A percentile compares a stretch with the other conserved stretches of the same genome.
phyloP scores from a whole-genome alignment of 169 alveolate genomes.

The Plasmodium sp. region DNA sequence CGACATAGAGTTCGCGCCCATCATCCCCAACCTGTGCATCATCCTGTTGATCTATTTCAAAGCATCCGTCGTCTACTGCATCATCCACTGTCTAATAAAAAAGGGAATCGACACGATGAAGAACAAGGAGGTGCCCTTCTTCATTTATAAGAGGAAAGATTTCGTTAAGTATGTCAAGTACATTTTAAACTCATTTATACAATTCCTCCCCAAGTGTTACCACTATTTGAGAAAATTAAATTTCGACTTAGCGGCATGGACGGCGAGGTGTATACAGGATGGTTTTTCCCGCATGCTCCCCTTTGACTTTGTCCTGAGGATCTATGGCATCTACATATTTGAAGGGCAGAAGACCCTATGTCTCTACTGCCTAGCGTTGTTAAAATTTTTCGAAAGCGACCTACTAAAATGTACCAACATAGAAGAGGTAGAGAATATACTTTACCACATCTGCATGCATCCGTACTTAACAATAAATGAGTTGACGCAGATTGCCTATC shows the following conservation, averaged over 20 bases:
- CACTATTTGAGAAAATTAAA: constrained; percentile 76
- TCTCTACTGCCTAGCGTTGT: constrained; percentile 80
- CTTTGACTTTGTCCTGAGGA: constrained; percentile 81
- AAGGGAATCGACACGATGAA: constrained; percentile 72
- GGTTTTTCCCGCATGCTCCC: constrained; percentile 84
- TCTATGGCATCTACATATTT: constrained; percentile 80
- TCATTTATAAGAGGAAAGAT: constrained; percentile 58
- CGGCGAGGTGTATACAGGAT: constrained; percentile 83
- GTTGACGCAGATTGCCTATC: constrained; percentile 82
- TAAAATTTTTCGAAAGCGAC: constrained; percentile 74
- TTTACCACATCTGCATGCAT: constrained; percentile 81
- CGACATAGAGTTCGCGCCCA: constrained; percentile 83
- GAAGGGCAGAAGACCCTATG: constrained; percentile 84
- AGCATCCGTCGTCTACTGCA: constrained; percentile 82
- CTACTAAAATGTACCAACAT: constrained; percentile 76
- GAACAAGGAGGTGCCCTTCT: constrained; percentile 51
- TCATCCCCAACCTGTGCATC: constrained; percentile 83
- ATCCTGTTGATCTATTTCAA: constrained; percentile 78
- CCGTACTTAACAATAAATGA: constrained; percentile 75
- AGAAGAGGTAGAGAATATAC: constrained; percentile 79
- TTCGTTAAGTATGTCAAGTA: constrained; percentile 61
- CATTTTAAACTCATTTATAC: constrained; percentile 35
- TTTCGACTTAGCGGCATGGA: constrained; percentile 86
- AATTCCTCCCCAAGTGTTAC: constrained; percentile 59
- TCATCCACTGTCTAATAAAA: constrained; percentile 78